A percentile compares a stretch with the other conserved stretches of the same genome.
Evolutionary conservation across 1,284 basidiomycete genomes (phyloP).

Genomic region (Retiboletus flavoniger): DNA sequence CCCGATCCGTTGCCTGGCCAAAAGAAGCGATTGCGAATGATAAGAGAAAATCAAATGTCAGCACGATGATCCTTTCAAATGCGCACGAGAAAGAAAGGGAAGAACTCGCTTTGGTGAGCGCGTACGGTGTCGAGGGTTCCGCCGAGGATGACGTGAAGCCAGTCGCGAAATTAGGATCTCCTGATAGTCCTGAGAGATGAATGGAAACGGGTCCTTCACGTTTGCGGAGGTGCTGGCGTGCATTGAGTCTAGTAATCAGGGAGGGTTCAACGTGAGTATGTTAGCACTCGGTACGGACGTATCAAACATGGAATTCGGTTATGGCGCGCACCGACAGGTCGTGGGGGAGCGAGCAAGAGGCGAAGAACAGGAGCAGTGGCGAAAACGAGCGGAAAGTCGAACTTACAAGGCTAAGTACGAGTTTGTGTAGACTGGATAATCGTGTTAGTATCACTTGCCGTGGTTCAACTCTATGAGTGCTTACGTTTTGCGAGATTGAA

Average conservation of each 20-base stretch:
- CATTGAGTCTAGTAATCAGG: conserved; percentile 12
- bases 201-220: conserved; percentile 6
- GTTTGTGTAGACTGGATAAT: conserved; percentile 17
- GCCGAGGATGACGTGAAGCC: conserved; percentile 3
- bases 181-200: conserved; percentile 9
- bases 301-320: not conserved
- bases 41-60: not conserved
- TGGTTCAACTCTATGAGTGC: not conserved
- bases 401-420: conserved; percentile 23
- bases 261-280: not conserved
- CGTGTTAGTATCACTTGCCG: not conserved
- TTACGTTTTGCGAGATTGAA: conserved; percentile 24
- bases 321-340: not conserved
- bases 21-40: not conserved
- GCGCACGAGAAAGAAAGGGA: not conserved
- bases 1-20: not conserved
- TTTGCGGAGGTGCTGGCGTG: conserved; percentile 8
- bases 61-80: not conserved
- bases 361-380: too few relatives aligned
- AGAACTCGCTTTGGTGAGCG: conserved; percentile 4
- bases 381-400: not conserved
- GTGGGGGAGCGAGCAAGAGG: not conserved
- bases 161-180: conserved; percentile 9
- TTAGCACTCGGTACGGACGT: not conserved
- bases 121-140: not conserved